Base-by-base conservation (phyloP, 257 asterid genomes). In the Fraxinus anomala region DNA sequence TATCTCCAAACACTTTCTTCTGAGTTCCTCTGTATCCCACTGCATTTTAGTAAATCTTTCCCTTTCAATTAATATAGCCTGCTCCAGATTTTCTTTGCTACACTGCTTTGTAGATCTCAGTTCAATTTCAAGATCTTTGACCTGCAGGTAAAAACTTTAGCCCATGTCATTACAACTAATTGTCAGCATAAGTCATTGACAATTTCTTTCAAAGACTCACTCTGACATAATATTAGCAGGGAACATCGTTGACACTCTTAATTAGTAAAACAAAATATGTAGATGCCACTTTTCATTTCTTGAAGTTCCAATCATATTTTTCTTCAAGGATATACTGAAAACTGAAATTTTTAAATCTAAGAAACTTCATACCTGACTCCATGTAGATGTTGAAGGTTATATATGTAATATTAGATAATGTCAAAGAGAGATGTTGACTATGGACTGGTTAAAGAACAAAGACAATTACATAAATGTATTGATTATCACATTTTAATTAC, bases 21-120 rank as follows among this genome's bases (percentile, higher is more conserved):
- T 81, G 73, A 89, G 84, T 82, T 90, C 97, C 79, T 90, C 92
- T 85, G 86, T 86, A 82, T 90, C 96, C 92, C 96, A 88, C 74
- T 88, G 94, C 82, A 86, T 79, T 79, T 92, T 88, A 66, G 85
- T 86, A 85, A 78, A 78, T 34, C 85, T 88, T 77, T 90, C 97
- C 80, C 77, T 85, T 85, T 89, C 96, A 68, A 68, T 34, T 19
- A 61, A 33, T 76, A 87, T 76, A 68, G 88, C 91, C 77, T 87
- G 89, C 88, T 90, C 88, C 83, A 89, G 40, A 77, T 84, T 90
- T 81, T 86, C 96, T 85, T 89, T 88, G 77, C 83, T 81, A 75
- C 76, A 84, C 80, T 82, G 83, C 81, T 82, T 85, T 72, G 82
- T 82, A 68, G 89, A 82, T 74, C 85, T 86, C 59, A 87, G 85